These are phyloP conservation scores for Heritiera fomes DNA, from an alignment of 345 rosid species.

Conservation along the genomic window DNA sequence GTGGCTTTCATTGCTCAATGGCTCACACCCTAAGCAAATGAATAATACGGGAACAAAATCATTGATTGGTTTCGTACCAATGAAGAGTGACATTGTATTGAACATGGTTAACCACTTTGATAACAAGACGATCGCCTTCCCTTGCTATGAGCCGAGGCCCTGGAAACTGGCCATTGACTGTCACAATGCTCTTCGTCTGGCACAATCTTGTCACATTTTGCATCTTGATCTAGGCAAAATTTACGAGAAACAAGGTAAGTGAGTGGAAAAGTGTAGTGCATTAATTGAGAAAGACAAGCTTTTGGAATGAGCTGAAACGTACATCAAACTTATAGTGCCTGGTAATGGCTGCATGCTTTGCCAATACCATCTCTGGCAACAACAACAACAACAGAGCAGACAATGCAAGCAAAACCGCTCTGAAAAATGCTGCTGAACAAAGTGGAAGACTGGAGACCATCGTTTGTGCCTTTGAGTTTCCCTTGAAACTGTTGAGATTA, in stretches of 20 bases:
- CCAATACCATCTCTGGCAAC: slow-evolving; percentile 2
- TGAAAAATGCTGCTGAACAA: neutral
- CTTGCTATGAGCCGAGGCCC: slow-evolving; percentile 74
- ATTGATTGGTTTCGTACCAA: slow-evolving; percentile 25
- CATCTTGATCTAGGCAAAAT: slow-evolving; percentile 36
- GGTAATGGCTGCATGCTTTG: slow-evolving; percentile 33
- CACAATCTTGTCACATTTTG: slow-evolving; percentile 49
- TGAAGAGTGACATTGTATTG: slow-evolving; percentile 54
- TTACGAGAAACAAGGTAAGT: neutral
- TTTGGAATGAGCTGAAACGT: neutral
- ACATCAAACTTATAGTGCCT: slow-evolving; percentile 51
- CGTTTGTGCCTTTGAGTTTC: neutral
- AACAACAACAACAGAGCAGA: slow-evolving; percentile 7
- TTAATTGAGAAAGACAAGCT: neutral
- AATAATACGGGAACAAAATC: no score
- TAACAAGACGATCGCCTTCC: slow-evolving; percentile 70
- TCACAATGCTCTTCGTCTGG: slow-evolving; percentile 55
- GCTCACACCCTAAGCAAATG: neutral
- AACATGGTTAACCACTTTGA: slow-evolving; percentile 71
- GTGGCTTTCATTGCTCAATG: no score
- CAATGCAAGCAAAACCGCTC: neutral
- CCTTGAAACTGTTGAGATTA: neutral
- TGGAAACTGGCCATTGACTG: slow-evolving; percentile 74
- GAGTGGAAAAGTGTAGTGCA: neutral
- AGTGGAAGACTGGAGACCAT: slow-evolving; percentile 25